Base-by-base conservation (phyloP, 1,284 basidiomycete species). In the Moniliella sp. region DNA sequence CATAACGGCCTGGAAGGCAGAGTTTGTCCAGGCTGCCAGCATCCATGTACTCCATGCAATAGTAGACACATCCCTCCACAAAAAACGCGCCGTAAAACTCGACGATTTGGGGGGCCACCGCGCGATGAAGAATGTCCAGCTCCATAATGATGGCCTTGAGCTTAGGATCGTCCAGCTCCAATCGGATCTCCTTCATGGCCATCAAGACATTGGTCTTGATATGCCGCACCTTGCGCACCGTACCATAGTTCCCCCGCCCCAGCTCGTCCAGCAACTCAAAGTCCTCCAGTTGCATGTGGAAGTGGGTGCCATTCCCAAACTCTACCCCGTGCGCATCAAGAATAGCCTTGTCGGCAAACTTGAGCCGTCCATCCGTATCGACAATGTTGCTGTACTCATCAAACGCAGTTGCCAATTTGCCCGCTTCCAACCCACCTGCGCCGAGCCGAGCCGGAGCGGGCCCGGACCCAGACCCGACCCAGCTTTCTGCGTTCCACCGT, bases 41-140 rank as follows among this genome's bases (percentile, higher is more conserved):
- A 55, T 97, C 84, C 88, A 97, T 94, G 64, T 77, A 84, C 66
- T 97, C 88, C 84, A 94, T 94, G 65, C 88, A 94, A 63, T 93
- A 94, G 64, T 94, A 94, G 23, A 97, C 88, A 62, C 80, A 97
- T 15, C 78, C 81, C 62, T 97, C 88, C 62, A 93, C 84, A 61
- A 93, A 94, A 66, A 97, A 97, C 2, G 88, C 88, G 28, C 88
- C 88, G 62, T 91, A 94, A 51, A 94, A 97, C 48, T 94, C 88
- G 56, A 97, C 81, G 45, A 94, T 94, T 58, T 82, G 75, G 4
- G 78, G 77, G 9, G 78, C 75, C 15, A 76, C 71, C 2, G 86
- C 88, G 18, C 84, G 78, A 63, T 97, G 88, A 16, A 97, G 71
- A 46, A 97, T 80, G 58, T 97, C 86, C 32, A 97, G 76, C 62